phyloP scores from a whole-genome alignment of 805 yeast genomes.

The Yarrowia osloensis region DNA sequence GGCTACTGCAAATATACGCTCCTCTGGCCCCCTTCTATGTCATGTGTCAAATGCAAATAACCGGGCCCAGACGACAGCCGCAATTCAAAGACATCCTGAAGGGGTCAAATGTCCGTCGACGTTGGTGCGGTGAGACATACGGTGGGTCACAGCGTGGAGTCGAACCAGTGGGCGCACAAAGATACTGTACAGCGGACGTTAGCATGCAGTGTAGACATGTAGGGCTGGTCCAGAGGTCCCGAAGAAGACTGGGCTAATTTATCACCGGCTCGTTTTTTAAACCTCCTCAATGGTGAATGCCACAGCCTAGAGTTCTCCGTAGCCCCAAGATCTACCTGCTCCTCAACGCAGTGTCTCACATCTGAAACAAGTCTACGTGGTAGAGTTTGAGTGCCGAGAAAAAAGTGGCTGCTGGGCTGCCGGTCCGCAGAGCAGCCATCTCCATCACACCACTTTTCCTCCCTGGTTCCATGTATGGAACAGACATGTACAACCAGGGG shows the following conservation, averaged over 20 bases:
- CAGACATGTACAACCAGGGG: too few relatives aligned
- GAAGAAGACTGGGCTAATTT: too few relatives aligned
- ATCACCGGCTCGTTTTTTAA: too few relatives aligned
- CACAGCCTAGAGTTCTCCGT: too few relatives aligned
- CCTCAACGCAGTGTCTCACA: background rate
- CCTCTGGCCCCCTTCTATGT: background rate
- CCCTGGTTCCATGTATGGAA: conserved; percentile 9
- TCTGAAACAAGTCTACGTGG: conserved; percentile 5
- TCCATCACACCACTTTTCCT: background rate
- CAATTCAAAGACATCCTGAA: background rate
- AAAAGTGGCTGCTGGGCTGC: conserved; percentile 17
- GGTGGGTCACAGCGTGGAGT: background rate
- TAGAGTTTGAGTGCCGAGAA: background rate
- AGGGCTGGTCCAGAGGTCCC: background rate
- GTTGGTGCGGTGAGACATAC: conserved; percentile 14
- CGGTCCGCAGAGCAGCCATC: conserved; percentile 14
- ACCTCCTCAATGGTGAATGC: too few relatives aligned
- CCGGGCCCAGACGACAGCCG: background rate
- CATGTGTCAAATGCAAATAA: background rate
- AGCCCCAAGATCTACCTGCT: background rate
- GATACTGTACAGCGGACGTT: too few relatives aligned
- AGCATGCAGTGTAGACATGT: background rate
- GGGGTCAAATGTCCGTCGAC: conserved; percentile 1
- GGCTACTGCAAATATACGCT: too few relatives aligned
- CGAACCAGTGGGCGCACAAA: too few relatives aligned